Percentiles rank a stretch among this genome's conserved stretches.
phyloP scores from a whole-genome alignment of 371 early-diverging fungal species.

The Mortierella sp. region DNA sequence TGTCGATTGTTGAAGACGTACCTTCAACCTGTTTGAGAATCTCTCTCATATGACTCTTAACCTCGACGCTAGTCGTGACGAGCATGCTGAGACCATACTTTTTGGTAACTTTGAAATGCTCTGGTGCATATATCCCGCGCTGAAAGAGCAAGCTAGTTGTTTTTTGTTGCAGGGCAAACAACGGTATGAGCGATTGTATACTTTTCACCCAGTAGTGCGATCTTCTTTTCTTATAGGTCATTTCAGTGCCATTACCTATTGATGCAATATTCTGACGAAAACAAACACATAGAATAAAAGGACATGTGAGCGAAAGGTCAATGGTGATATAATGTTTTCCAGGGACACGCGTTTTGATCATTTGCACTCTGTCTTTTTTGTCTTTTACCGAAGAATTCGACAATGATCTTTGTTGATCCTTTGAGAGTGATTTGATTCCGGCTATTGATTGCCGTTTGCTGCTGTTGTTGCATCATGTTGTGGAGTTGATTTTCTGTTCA shows the following conservation, averaged over 20 bases:
- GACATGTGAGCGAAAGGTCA: no score
- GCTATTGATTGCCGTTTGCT: slow-evolving; percentile 56
- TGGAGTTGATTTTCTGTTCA: not conserved
- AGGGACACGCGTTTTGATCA: no score
- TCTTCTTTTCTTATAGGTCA: slow-evolving; percentile 70
- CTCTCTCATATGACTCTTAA: slow-evolving; percentile 78
- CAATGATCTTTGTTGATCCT: slow-evolving; percentile 82
- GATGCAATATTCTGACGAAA: slow-evolving; percentile 73
- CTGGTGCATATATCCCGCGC: slow-evolving; percentile 88
- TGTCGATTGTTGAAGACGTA: no score
- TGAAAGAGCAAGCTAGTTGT: slow-evolving; percentile 83
- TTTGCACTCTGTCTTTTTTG: not conserved
- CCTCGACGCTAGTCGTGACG: slow-evolving; percentile 76
- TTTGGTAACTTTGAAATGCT: slow-evolving; percentile 84
- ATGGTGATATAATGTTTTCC: no score
- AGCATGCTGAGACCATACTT: slow-evolving; percentile 87
- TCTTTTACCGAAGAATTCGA: slow-evolving; percentile 88
- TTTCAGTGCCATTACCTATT: slow-evolving; percentile 85
- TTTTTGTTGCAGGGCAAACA: no score
- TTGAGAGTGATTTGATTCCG: slow-evolving; percentile 72
- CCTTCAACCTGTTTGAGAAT: slow-evolving; percentile 83
- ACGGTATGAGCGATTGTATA: no score
- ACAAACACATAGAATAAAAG: not conserved
- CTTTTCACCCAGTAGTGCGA: no score
- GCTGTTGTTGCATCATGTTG: slow-evolving; percentile 37